Percentiles rank a stretch among this genome's conserved stretches.
phyloP scores from a whole-genome alignment of 2,329 filamentous ascomycete species.

The Ceratocystis smalleyi region DNA sequence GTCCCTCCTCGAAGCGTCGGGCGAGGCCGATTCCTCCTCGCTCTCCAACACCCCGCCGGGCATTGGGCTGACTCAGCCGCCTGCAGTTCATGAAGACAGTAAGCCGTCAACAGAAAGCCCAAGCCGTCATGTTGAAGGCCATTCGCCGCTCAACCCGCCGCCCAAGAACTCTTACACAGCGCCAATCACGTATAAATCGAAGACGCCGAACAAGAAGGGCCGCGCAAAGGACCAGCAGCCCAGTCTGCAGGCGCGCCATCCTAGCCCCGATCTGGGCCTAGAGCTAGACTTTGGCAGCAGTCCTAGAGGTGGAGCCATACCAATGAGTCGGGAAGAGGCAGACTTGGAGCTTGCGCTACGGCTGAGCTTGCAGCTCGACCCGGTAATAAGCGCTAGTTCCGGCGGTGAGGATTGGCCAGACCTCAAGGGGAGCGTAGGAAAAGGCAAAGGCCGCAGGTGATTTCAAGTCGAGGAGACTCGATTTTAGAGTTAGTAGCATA shows the following conservation, averaged over 20 bases:
- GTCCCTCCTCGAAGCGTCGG: slow-evolving; percentile 37
- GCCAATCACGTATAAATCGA: slow-evolving; percentile 4
- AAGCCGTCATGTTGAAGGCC: neutral
- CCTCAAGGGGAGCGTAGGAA: slow-evolving; percentile 20
- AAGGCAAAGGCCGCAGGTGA: slow-evolving; percentile 6
- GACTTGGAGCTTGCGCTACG: slow-evolving; percentile 46
- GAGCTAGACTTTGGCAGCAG: neutral
- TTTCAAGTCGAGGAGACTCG: neutral
- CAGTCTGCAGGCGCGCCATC: too few species aligned
- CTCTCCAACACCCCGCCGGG: slow-evolving; percentile 16
- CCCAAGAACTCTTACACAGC: slow-evolving; percentile 8
- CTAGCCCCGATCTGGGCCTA: too few species aligned
- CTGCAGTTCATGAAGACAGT: neutral
- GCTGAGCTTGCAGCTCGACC: slow-evolving; percentile 44
- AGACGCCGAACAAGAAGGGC: slow-evolving; percentile 3
- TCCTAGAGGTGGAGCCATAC: neutral
- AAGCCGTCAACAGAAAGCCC: neutral
- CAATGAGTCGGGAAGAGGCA: slow-evolving; percentile 29
- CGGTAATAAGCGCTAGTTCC: slow-evolving; percentile 17
- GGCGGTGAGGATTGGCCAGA: slow-evolving; percentile 22
- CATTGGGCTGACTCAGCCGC: neutral
- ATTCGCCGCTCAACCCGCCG: slow-evolving; percentile 6
- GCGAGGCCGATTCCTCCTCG: neutral
- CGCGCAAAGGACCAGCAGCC: neutral
- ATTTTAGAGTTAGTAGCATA: neutral